Conservation (phyloP, 176 grass and related monocot species). For the Ampelocalamus luodianensis region DNA sequence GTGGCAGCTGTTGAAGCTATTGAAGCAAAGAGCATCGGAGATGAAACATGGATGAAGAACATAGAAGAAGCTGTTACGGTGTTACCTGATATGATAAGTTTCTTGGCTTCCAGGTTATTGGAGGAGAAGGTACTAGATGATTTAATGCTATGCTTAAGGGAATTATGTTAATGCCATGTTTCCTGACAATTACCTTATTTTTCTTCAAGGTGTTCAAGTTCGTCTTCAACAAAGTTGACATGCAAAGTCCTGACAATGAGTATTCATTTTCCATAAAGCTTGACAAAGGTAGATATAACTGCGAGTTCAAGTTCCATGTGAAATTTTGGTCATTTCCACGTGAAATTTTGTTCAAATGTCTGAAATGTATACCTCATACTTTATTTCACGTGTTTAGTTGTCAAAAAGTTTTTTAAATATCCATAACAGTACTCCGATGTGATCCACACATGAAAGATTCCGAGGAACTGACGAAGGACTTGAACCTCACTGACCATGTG, state of each 20-base stretch:
- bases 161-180: neutral
- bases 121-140: slow-evolving; percentile 41
- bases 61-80: slow-evolving; percentile 37
- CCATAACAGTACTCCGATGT: slow-evolving; percentile 60
- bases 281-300: slow-evolving; percentile 46
- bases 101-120: slow-evolving; percentile 59
- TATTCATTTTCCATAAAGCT: slow-evolving; percentile 57
- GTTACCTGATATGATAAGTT: slow-evolving; percentile 57
- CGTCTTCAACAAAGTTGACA: slow-evolving; percentile 77
- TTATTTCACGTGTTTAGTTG: neutral
- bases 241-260: slow-evolving; percentile 52
- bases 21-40: slow-evolving; percentile 37
- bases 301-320: slow-evolving; percentile 50
- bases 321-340: slow-evolving; percentile 15
- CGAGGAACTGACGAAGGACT: slow-evolving; percentile 51
- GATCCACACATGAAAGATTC: slow-evolving; percentile 57
- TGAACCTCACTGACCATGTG: slow-evolving; percentile 61
- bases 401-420: neutral
- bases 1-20: too few relatives aligned
- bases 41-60: slow-evolving; percentile 36
- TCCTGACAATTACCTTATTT: slow-evolving; percentile 22
- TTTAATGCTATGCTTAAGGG: neutral
- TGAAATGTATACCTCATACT: neutral
- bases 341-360: slow-evolving; percentile 17
- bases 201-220: slow-evolving; percentile 72